A percentile compares a stretch with the other conserved stretches of the same genome.
phyloP scores from a whole-genome alignment of 768 basidiomycete genomes.

The Pleurotus cornucopiae region DNA sequence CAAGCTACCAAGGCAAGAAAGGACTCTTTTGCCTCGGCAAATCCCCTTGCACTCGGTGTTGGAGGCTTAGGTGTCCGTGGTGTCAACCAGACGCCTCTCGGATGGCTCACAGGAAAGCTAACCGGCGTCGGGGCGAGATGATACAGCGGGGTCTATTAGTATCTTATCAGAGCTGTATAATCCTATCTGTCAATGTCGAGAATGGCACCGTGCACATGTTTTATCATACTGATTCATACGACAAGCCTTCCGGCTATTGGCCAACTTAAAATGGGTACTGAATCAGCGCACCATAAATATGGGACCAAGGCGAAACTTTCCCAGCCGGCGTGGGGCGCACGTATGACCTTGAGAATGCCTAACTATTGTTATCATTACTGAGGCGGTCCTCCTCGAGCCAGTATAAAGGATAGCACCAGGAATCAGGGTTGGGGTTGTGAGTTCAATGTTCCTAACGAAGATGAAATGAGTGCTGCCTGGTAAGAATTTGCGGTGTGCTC shows the following conservation, averaged over 20 bases:
- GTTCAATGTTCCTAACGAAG: slow-evolving; percentile 8
- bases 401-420: background rate
- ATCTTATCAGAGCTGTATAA: background rate
- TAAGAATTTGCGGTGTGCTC: background rate
- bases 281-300: background rate
- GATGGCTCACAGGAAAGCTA: slow-evolving; percentile 75
- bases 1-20: slow-evolving; percentile 66
- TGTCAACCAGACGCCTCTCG: slow-evolving; percentile 64
- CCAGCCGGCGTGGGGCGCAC: background rate
- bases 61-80: slow-evolving; percentile 57
- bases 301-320: background rate
- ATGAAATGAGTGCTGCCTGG: background rate
- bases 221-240: too few relatives aligned
- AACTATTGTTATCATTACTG: background rate
- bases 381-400: background rate
- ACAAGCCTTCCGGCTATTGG: too few relatives aligned
- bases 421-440: slow-evolving; percentile 3
- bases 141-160: background rate
- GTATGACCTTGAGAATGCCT: too few relatives aligned
- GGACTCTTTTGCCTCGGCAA: slow-evolving; percentile 76
- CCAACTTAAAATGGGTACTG: too few relatives aligned
- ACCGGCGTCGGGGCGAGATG: slow-evolving; percentile 58
- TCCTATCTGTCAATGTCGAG: background rate
- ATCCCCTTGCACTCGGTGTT: slow-evolving; percentile 71
- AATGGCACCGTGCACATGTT: too few relatives aligned